phyloP scores from a whole-genome alignment of 2,329 filamentous ascomycete species.

The Monascus ruber region DNA sequence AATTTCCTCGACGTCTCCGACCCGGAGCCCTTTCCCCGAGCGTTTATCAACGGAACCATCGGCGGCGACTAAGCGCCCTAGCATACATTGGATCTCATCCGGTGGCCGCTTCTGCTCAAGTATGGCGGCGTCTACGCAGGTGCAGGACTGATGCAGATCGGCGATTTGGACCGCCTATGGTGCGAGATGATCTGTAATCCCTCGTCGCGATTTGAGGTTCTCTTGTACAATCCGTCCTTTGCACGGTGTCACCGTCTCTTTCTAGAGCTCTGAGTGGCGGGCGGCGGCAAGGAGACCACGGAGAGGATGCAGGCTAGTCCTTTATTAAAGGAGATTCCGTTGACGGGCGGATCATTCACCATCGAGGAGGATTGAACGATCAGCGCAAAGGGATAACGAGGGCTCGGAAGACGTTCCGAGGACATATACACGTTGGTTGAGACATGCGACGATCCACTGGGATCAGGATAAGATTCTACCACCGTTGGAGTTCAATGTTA shows the following conservation, averaged over 20 bases:
- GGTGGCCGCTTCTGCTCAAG: constrained; percentile 44
- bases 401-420: too few relatives aligned
- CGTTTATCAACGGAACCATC: constrained; percentile 42
- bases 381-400: too few relatives aligned
- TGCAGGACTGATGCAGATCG: constrained; percentile 46
- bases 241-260: constrained; percentile 39
- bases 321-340: constrained; percentile 35
- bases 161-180: constrained; percentile 46
- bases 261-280: constrained; percentile 40
- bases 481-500: too few relatives aligned
- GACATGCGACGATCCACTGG: too few relatives aligned
- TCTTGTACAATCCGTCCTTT: constrained; percentile 43
- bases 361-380: constrained; percentile 13
- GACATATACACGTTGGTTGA: too few relatives aligned
- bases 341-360: constrained; percentile 17
- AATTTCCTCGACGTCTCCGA: constrained; percentile 40
- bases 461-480: too few relatives aligned
- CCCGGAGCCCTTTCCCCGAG: constrained; percentile 34
- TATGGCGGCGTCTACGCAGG: constrained; percentile 51
- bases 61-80: constrained; percentile 41
- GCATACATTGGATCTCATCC: constrained; percentile 48
- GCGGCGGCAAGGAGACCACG: constrained; percentile 37
- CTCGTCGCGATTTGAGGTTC: constrained; percentile 36
- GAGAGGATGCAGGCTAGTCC: constrained; percentile 40
- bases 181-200: constrained; percentile 37